Base-by-base conservation (phyloP, 1,284 basidiomycete species). In the Leccinum subrobustum region DNA sequence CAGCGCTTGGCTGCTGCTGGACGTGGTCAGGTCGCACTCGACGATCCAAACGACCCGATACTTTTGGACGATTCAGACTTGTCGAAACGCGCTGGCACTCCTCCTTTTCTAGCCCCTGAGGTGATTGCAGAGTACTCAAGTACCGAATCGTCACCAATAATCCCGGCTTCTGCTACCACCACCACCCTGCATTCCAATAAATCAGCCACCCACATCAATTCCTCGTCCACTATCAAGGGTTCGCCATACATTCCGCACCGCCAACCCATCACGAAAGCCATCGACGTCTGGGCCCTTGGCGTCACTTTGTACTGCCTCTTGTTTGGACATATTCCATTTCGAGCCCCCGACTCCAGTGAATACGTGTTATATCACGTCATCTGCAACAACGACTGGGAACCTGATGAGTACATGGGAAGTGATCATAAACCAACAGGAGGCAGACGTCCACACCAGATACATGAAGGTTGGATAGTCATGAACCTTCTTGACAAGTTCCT, bases 241-340 rank as follows among this genome's bases (percentile, higher is more conserved):
- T 73, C 63, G 8, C 71, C 76, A 27, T 72, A 70, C 20, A 44
- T 64, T 31, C 62, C 60, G 6, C 77, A 75, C 57, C 82, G 88
- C 23, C 88, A 87, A 3, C 82, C 83, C 1, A 92, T 99, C 64
- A 96, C 95, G 39, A 95, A 96, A 73, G 91, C 95, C 4, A 97
- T 99, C 72, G 97, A 99, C 70, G 86, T 99, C n/a, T 99, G 96
- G 96, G 96, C 97, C 0, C 83, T 99, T 7, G 97, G 97, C n/a
- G 92, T 98, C 37, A 99, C 97, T 1, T 80, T 98, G 12, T 99
- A 95, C 77, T 97, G 95, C 70, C 83, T 99, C 51, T 82, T 98
- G 2, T 98, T 98, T 68, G 97, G 95, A 25, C 79, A 78, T 58
- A 83, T 88, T 6, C 93, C 93, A 1, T 95, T 71, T 83, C 84